Evolutionary conservation across 805 yeast genomes (phyloP).

Genomic region (Pichia manshurica): DNA sequence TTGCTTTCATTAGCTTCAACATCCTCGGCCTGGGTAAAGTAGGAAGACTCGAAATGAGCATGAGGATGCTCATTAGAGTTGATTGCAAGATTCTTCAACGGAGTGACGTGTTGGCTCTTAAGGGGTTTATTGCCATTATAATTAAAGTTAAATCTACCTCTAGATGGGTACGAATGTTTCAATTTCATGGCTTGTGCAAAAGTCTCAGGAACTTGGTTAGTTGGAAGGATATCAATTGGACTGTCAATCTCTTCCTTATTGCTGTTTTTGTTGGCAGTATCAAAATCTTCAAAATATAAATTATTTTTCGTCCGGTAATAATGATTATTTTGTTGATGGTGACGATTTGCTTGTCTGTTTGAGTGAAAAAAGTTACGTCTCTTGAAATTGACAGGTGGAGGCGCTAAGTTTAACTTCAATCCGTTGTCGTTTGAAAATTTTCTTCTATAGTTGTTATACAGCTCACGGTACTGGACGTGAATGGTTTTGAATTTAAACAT

Average conservation of each 20-base stretch:
- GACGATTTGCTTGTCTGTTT: background rate
- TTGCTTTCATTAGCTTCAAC: constrained; percentile 13
- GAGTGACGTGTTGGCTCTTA: background rate
- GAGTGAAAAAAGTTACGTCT: constrained; percentile 28
- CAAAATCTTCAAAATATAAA: constrained; percentile 6
- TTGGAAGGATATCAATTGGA: background rate
- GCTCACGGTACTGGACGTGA: constrained; percentile 79
- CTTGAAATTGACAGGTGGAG: constrained; percentile 71
- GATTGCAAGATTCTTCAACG: background rate
- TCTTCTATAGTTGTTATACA: constrained; percentile 36
- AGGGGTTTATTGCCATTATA: background rate
- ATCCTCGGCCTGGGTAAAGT: background rate
- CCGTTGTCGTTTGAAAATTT: constrained; percentile 23
- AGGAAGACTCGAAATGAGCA: no score
- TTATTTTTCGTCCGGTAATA: constrained; percentile 3
- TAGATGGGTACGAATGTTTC: constrained; percentile 4
- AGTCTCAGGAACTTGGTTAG: constrained; percentile 7
- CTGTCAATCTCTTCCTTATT: background rate
- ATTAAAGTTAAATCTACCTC: constrained; percentile 6
- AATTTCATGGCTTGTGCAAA: constrained; percentile 9
- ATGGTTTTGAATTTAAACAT: constrained; percentile 66
- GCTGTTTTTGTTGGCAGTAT: constrained; percentile 5
- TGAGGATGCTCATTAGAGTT: constrained; percentile 4
- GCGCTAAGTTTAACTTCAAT: constrained; percentile 47
- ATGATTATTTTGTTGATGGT: background rate